Evolutionary conservation across 169 alveolate species (phyloP).

Genomic region (Eimeria praecox): DNA sequence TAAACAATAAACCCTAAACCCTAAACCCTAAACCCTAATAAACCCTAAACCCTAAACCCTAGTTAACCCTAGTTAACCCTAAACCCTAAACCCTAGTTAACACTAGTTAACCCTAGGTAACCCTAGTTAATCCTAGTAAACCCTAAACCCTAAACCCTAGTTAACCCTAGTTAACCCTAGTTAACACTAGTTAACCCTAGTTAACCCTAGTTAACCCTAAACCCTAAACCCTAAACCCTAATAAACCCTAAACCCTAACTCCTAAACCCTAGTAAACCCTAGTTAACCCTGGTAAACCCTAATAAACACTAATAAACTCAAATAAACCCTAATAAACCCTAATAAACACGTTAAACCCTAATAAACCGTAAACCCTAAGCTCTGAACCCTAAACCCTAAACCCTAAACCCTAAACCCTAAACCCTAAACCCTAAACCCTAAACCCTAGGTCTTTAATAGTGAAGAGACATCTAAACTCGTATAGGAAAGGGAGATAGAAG

Average conservation of each 20-base stretch:
- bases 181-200: not conserved
- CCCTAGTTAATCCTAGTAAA: not conserved
- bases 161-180: not conserved
- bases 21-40: not conserved
- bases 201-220: no score
- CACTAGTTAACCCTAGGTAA: not conserved
- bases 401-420: not conserved
- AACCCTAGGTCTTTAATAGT: no score
- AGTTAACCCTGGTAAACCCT: not conserved
- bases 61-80: not conserved
- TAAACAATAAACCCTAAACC: not conserved
- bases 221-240: no score
- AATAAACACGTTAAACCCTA: no score
- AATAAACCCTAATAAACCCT: not conserved
- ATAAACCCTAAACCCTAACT: not conserved
- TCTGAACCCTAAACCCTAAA: not conserved
- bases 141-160: no score
- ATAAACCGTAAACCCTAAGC: not conserved
- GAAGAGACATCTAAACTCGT: no score
- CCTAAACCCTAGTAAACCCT: not conserved
- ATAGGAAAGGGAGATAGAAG: no score
- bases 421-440: not conserved
- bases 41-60: not conserved
- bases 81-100: not conserved
- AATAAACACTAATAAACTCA: not conserved